Evolutionary conservation across 202 grass and related monocot genomes (phyloP), one percentile per base, ranked within the genome.

Genomic region (Bolboschoenoplectus hybrid): DNA sequence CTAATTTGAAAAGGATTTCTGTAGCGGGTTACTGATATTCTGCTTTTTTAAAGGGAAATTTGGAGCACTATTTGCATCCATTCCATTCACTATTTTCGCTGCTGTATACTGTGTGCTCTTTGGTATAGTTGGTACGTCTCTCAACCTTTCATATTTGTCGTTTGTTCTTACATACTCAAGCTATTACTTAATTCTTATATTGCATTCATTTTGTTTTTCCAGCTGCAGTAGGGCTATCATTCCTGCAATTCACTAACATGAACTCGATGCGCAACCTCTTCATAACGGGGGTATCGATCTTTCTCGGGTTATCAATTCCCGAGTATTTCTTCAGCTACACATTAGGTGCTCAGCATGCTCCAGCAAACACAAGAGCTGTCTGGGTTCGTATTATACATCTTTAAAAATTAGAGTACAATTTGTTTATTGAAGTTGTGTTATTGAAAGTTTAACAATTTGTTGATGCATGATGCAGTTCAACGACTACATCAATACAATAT

Each of bases 261-360:
- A 99, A 99, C 88, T 99, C 93, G 43, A 99, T 99, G 97, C 91
- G 97, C 78, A 99, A 94, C 86, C 93, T 99, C 74, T 99, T 99
- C 84, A 99, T 99, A 76, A 90, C 81, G 0, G 93, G 97, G 58
- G 97, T 99, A 68, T 99, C 97, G 43, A 92, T 99, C 88, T 99
- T 97, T 74, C 93, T 99, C 14, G 97, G 97, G 52, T 34, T 99
- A 13, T 99, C 97, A 32, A 92, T 99, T 85, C 97, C 97, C 1
- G 93, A 99, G 81, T 99, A 99, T 86, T 99, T 99, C 87, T 97
- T 99, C 85, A 94, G 92, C 41, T 99, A 94, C 85, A 91, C 88
- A 81, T 86, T 95, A 84, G 83, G 85, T 71, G 88, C 92, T 85
- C 86, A 97, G 3, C 93, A 89, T 79, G 97, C 92, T 49, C 97